A percentile compares a stretch with the other conserved stretches of the same genome.
These are phyloP conservation scores for Cryomyces minteri DNA, from an alignment of 495 filamentous ascomycete genomes.

Conservation along the genomic window DNA sequence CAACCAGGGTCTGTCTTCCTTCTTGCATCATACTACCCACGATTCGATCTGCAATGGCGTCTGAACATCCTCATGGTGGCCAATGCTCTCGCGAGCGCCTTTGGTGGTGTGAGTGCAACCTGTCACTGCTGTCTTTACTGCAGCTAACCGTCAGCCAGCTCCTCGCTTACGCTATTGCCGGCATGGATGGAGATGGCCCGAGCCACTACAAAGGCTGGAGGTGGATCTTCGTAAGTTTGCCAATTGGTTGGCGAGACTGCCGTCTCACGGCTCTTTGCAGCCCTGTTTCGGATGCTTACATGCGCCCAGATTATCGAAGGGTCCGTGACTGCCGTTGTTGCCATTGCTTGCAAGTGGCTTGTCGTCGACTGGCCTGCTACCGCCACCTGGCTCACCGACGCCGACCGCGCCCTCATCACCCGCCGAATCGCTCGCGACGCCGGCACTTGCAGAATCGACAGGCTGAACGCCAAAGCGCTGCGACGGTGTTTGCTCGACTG, in stretches of 20 bases:
- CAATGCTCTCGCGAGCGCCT: too few relatives aligned
- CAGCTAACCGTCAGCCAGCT: conserved; percentile 29
- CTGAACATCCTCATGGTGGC: too few relatives aligned
- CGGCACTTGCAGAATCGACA: conserved; percentile 22
- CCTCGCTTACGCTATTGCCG: conserved; percentile 36
- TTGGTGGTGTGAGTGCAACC: too few relatives aligned
- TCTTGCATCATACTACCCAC: too few relatives aligned
- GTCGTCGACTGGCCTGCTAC: conserved; percentile 26
- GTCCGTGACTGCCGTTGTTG: conserved; percentile 20
- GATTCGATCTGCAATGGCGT: too few relatives aligned
- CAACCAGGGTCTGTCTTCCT: too few relatives aligned
- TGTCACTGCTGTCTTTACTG: too few relatives aligned
- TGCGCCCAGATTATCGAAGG: conserved; percentile 23
- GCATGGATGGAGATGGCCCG: conserved; percentile 28
- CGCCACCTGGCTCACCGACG: conserved; percentile 22
- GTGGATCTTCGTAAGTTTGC: conserved; percentile 18
- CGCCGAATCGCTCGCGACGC: conserved; percentile 20
- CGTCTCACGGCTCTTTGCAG: too few relatives aligned
- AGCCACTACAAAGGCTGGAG: conserved; percentile 20
- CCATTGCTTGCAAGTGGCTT: conserved; percentile 20
- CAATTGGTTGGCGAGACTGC: too few relatives aligned
- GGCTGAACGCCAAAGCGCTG: conserved; percentile 19
- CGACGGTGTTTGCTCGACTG: conserved; percentile 14
- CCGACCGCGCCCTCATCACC: conserved; percentile 21
- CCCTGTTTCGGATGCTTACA: background rate